Conservation (phyloP, 2,329 filamentous ascomycete species). For the Penicillium capsulatum region DNA sequence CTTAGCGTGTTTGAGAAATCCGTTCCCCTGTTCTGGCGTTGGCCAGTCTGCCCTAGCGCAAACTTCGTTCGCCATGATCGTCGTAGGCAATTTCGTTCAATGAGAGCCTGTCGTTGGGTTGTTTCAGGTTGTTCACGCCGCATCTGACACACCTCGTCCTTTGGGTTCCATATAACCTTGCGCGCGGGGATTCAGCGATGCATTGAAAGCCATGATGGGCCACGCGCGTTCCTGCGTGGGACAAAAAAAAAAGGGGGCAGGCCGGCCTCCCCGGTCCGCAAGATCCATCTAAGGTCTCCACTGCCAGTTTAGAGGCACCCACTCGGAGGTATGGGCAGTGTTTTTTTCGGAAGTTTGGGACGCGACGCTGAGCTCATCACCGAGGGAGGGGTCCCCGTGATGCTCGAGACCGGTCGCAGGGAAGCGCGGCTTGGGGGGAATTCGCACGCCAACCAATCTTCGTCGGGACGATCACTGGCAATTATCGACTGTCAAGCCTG, state of each 20-base stretch:
- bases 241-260: too few relatives aligned
- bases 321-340: constrained; percentile 11
- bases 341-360: constrained; percentile 10
- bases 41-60: constrained; percentile 15
- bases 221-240: too few relatives aligned
- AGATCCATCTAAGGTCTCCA: constrained; percentile 25
- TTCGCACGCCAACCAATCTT: too few relatives aligned
- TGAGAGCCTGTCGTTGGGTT: constrained; percentile 12
- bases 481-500: too few relatives aligned
- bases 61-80: constrained; percentile 19
- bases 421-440: too few relatives aligned
- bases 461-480: too few relatives aligned
- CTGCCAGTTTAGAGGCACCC: constrained; percentile 13
- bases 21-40: constrained; percentile 14
- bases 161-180: constrained; percentile 1
- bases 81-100: constrained; percentile 20
- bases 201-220: too few relatives aligned
- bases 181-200: not conserved
- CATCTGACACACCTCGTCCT: constrained; percentile 9
- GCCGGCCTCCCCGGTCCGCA: not conserved
- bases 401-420: too few relatives aligned
- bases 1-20: constrained; percentile 19
- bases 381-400: too few relatives aligned
- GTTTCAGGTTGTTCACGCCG: constrained; percentile 18
- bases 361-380: constrained; percentile 4